A percentile compares a stretch with the other conserved stretches of the same genome.
Conservation (phyloP, 345 rosid species). For the Citrus mangshanensis region DNA sequence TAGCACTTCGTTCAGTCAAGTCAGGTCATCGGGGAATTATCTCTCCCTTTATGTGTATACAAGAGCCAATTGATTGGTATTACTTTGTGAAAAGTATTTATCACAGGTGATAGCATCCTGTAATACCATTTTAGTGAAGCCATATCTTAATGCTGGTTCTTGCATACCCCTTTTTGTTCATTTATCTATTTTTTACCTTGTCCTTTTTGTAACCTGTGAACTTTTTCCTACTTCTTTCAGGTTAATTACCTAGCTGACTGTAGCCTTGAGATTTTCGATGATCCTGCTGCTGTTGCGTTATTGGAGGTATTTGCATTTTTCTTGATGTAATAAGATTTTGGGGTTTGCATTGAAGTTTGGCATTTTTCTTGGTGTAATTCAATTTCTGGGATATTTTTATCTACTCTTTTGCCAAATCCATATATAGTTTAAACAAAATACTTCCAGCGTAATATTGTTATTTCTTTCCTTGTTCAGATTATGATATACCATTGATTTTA, state of each 20-base stretch:
- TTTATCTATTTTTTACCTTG: not conserved
- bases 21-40: not conserved
- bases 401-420: conserved; percentile 8
- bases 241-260: conserved; percentile 82
- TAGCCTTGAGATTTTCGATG: conserved; percentile 86
- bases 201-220: not conserved
- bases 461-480: not conserved
- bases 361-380: not conserved
- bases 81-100: not conserved
- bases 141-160: not conserved
- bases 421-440: not conserved
- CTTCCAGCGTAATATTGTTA: not conserved
- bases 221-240: conserved; percentile 29
- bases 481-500: not conserved
- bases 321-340: not conserved
- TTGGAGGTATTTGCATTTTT: conserved; percentile 55
- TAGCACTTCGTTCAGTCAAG: not conserved
- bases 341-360: not conserved
- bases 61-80: not conserved
- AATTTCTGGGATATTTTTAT: not conserved
- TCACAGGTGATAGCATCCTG: not conserved
- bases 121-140: not conserved
- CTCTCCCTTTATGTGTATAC: not conserved
- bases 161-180: not conserved
- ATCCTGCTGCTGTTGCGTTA: conserved; percentile 79